These are phyloP conservation scores for Tagetes erecta DNA, from an alignment of 129 eudicot species.

Conservation along the genomic window DNA sequence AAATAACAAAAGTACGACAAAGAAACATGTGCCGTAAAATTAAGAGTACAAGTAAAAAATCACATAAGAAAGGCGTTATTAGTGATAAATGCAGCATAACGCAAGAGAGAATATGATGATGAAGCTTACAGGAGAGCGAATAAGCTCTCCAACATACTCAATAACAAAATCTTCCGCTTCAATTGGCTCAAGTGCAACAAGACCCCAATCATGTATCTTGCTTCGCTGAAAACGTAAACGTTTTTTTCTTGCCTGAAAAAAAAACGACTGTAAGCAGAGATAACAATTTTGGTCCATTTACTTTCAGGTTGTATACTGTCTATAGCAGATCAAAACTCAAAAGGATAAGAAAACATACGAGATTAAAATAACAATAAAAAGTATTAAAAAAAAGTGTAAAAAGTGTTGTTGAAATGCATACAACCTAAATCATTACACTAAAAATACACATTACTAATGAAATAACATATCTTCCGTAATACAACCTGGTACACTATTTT, in stretches of 20 bases:
- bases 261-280: not conserved
- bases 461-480: not conserved
- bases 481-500: not conserved
- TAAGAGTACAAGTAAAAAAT: not conserved
- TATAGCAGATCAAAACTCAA: not conserved
- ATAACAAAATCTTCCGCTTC: slow-evolving; percentile 98
- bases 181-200: slow-evolving; percentile 91
- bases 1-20: slow-evolving; percentile 2
- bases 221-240: slow-evolving; percentile 90
- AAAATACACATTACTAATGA: not conserved
- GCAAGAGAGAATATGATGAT: not conserved
- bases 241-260: slow-evolving; percentile 87
- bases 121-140: slow-evolving; percentile 78
- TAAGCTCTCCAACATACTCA: slow-evolving; percentile 96
- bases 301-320: not conserved
- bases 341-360: too few relatives aligned
- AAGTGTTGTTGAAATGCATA: not conserved
- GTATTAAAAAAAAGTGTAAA: too few relatives aligned
- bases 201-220: slow-evolving; percentile 99
- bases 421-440: slow-evolving; percentile 1
- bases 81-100: slow-evolving; percentile 9
- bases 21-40: not conserved
- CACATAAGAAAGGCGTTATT: not conserved
- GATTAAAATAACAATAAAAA: too few relatives aligned
- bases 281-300: not conserved